These are phyloP conservation scores for Cunninghamia lanceolata DNA, from an alignment of 75 land plant species.

Conservation along the genomic window DNA sequence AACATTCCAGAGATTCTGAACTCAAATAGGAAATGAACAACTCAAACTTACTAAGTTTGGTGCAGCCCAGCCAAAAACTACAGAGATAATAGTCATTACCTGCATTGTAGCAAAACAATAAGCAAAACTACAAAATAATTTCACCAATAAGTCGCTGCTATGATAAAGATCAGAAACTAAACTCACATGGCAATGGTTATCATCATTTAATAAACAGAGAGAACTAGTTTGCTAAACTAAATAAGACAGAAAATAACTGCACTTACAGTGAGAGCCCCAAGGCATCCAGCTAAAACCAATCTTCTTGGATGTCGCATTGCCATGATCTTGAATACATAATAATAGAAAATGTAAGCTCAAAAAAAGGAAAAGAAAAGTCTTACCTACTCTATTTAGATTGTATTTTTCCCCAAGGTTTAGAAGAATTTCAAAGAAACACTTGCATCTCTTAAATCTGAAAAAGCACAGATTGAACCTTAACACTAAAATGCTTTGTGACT, in stretches of 20 bases:
- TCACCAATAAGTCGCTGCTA: neutral
- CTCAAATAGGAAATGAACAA: neutral
- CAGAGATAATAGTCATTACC: conserved; percentile 30
- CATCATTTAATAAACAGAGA: neutral
- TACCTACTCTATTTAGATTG: neutral
- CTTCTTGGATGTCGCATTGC: conserved; percentile 91
- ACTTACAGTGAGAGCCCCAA: conserved; percentile 22
- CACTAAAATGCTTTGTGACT: neutral
- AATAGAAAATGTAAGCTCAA: neutral
- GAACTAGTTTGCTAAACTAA: neutral
- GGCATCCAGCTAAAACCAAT: conserved; percentile 2
- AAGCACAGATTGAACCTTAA: neutral
- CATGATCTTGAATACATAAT: conserved; percentile 49
- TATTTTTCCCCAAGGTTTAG: neutral
- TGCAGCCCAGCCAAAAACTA: neutral
- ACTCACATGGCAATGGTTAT: neutral
- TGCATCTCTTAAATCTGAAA: neutral
- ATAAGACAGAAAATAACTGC: neutral
- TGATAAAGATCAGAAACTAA: conserved; percentile 1
- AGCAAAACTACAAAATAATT: neutral
- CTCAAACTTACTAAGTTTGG: conserved; percentile 29
- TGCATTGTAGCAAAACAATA: conserved; percentile 20
- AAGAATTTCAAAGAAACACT: neutral
- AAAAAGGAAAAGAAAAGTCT: neutral
- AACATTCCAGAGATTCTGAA: neutral